phyloP scores from a whole-genome alignment of 345 rosid species.

The Clausena lansium region DNA sequence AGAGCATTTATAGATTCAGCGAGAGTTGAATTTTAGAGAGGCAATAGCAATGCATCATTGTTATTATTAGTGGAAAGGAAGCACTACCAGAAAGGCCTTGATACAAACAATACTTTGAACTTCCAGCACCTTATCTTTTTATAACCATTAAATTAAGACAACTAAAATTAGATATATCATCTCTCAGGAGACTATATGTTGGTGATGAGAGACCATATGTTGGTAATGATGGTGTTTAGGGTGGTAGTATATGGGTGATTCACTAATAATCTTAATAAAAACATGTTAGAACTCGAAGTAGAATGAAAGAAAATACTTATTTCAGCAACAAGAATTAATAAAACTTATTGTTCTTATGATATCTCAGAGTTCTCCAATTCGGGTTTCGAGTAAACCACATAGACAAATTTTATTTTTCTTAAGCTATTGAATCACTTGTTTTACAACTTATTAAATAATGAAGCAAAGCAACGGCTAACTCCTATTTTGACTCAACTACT shows the following conservation, averaged over 20 bases:
- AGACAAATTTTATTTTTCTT: too few species aligned
- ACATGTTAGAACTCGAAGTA: too few species aligned
- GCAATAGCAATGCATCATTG: background rate
- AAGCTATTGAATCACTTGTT: too few species aligned
- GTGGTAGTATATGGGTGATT: conserved; percentile 13
- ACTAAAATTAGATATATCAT: conserved; percentile 17
- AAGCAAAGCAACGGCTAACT: too few species aligned
- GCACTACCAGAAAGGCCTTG: conserved; percentile 26
- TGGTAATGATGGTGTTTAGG: conserved; percentile 29
- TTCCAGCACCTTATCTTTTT: conserved; percentile 18
- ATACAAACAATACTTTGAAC: conserved; percentile 12
- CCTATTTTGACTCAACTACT: too few species aligned
- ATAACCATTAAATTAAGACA: conserved; percentile 15
- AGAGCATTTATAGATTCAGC: background rate
- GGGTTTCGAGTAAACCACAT: too few species aligned
- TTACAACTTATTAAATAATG: too few species aligned
- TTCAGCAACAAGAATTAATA: too few species aligned
- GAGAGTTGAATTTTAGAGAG: conserved; percentile 27
- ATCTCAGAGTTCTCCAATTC: too few species aligned
- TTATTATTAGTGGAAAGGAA: conserved; percentile 29
- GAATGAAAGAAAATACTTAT: too few species aligned
- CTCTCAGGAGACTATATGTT: conserved; percentile 29
- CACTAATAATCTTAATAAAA: conserved; percentile 9
- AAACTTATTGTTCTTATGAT: too few species aligned
- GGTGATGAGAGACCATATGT: conserved; percentile 27